Evolutionary conservation across 805 yeast species (phyloP), one percentile per base, ranked within the genome.

Genomic region (Metschnikowia orientalis): DNA sequence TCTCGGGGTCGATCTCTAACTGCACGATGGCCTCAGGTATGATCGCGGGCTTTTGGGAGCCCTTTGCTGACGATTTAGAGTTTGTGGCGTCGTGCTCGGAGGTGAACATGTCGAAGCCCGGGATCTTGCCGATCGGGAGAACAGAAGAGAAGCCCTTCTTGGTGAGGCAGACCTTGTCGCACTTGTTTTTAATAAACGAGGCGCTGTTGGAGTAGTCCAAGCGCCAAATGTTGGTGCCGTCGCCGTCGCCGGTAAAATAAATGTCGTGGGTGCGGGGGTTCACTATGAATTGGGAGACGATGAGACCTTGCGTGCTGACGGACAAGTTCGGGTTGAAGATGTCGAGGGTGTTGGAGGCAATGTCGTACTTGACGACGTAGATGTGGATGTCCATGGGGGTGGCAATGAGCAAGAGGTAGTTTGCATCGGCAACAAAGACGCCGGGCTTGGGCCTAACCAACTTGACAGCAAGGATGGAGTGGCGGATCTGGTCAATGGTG

Each of bases 201-300:
- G 87, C 92, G 16, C 82, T 73, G 44, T 80, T 82, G 5, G 89
- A 73, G 54, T 92, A 92, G 38, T 77, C 79, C 34, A 92, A 64
- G 52, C 86, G 90, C 95, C 96, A 92, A 26, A 92, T 69, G 46
- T 89, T 78, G 22, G 69, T 61, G 2, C 88, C 90, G 44, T 84
- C 87, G 13, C 80, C 77, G 24, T 71, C 72, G n/a, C 95, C 94
- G 6, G 84, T 71, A 56, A 94, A 86, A 53, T 85, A 86, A 4
- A 92, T 75, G 36, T 90, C 88, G 28, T 86, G 82, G 1, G 92
- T 79, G 26, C 63, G 59, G 13, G 76, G 75, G 48, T 75, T 74
- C 2, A 74, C 65, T 1, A 71, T 65, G 33, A 90, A 73, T 26
- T 75, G 71, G 48, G 75, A 75, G 10, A 81, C 86, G 26, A 78